Base-by-base conservation (phyloP, 2,329 filamentous ascomycete genomes). In the Ascochyta clinopodiicola region DNA sequence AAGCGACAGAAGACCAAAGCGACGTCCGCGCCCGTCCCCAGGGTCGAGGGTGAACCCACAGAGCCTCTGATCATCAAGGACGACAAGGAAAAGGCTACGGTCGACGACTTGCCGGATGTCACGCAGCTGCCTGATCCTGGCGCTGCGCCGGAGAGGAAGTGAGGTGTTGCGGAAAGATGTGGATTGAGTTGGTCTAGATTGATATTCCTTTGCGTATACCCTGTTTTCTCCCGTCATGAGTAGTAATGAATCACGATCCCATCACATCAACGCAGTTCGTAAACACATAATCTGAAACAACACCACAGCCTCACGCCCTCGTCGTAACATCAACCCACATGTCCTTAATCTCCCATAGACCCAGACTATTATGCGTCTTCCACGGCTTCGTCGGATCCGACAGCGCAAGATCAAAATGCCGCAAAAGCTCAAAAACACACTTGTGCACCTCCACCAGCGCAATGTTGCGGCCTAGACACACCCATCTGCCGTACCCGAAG, bases 361-460 rank as follows among this genome's bases (percentile, higher is more conserved):
- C 71, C 44, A 71, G 24, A 6, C 50, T 59, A 44, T 73, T 70
- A 27, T 62, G 66, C 21, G 62, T 59, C 49, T 64, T 66, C 71
- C 71, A 74, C 34, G 69, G 70, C 49, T 68, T 48, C 27, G 61
- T 45, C 1, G 71, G 71, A 48, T 73, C 64, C 13, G 64, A 64
- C 37, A 75, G 44, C 12, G 64, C 63, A 45, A 75, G 64, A 46
- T 74, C 71, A 56, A 75, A 75, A 25, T 68, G 52, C 27, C 68
- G 61, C 37, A 71, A 55, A 43, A 74, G 55, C 72, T 82, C 79
- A 19, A 80, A 76, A 29, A 78, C 69, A 2, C 74, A 60, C 61
- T 77, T 77, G 49, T 75, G 67, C n/a, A 77, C 63, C 62, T 77
- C 74, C 32, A 77, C 66, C 42, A 69, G 44, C 8, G 75, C 75